Conservation (phyloP, 2,329 filamentous ascomycete genomes). For the Elsinoe ampelina region DNA sequence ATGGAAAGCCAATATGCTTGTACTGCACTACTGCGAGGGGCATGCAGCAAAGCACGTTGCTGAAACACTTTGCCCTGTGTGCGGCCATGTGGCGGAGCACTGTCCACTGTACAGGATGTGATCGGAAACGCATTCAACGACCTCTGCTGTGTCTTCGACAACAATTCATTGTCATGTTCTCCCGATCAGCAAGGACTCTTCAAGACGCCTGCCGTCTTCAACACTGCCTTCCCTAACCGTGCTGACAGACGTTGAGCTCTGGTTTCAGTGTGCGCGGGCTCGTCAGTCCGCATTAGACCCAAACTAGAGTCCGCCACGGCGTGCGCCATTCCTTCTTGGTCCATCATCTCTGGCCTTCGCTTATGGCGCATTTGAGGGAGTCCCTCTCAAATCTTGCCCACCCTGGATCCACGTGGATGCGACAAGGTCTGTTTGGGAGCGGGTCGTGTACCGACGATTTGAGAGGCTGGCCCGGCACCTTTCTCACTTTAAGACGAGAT, state of each 20-base stretch:
- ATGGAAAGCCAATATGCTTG: background rate
- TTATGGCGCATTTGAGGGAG: background rate
- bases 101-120: too few species aligned
- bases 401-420: conserved; percentile 4
- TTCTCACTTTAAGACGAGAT: background rate
- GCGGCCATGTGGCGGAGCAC: conserved; percentile 1
- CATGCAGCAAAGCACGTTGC: too few species aligned
- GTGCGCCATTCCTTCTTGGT: background rate
- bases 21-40: background rate
- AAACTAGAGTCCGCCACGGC: background rate
- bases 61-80: background rate
- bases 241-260: conserved; percentile 6
- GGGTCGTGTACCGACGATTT: conserved; percentile 5
- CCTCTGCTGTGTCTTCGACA: background rate
- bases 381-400: background rate
- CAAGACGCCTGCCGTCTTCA: background rate
- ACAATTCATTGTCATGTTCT: too few species aligned
- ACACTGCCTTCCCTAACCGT: background rate
- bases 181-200: background rate
- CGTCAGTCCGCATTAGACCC: conserved; percentile 3
- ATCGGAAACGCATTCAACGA: background rate
- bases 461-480: background rate
- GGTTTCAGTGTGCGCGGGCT: conserved; percentile 6
- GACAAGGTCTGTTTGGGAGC: conserved; percentile 5
- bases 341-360: background rate